Base-by-base conservation (phyloP, 768 basidiomycete genomes). In the Lactifluus subvellereus region DNA sequence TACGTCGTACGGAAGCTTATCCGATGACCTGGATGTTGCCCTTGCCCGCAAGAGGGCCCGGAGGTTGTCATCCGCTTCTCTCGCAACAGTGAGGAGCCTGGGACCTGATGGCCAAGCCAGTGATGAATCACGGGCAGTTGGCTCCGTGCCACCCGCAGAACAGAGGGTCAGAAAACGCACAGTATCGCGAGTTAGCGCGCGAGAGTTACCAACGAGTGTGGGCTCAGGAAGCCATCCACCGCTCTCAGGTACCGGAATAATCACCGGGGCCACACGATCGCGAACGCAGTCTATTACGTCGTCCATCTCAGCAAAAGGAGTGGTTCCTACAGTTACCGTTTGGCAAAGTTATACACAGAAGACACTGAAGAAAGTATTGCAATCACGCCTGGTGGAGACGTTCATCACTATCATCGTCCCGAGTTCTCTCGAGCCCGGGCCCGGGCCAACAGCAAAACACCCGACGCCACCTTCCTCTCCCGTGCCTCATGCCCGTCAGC, bases 361-460 rank as follows among this genome's bases (percentile, higher is more conserved):
- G 33, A 80, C 78, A 8, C 76, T 92, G 50, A 89, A 92, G 76
- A 86, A 79, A 67, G 81, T 91, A 14, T 79, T 93, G 11, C 75
- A 77, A 58, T 86, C 89, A 38, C 83, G 90, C 53, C 76, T 93
- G 35, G 85, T 92, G 27, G 88, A 91, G 73, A 89, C 90, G 0
- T 89, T 90, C 68, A 74, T 92, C 59, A 80, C 84, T 14, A 72
- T 91, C 48, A 76, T 77, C 37, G 74, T 85, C 57, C 42, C 65
- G 35, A 38, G 42, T 16, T 30, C 62, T 8, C 18, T n/a, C 50
- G 16, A 54, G 48, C 3, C 27, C 2, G 42, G 47, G 37, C 16
- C 32, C 14, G 20, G 11, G 1, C 27, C 35, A 4, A 35, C 8
- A 9, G 13, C 22, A 49, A 55, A 63, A 45, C 43, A 10, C 42